Evolutionary conservation across 164 flowering plant species (phyloP), one percentile per base, ranked within the genome.

Genomic region (Litsea cubeba): DNA sequence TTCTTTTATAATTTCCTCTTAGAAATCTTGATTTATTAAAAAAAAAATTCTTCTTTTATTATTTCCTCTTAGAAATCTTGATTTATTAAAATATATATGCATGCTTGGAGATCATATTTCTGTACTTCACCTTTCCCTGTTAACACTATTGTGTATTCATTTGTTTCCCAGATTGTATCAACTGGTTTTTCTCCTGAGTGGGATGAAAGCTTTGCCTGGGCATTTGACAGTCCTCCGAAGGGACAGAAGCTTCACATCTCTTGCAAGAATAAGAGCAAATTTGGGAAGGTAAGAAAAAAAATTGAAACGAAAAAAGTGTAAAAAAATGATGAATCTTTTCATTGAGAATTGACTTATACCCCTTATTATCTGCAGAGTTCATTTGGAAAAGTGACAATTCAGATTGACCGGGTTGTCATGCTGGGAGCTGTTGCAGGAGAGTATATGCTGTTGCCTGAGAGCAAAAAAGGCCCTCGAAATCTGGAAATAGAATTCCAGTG

Each of bases 191-290:
- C 88, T 79, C 98, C 98, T 12, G 99, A 93, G 74, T 95, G 92
- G 90, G 99, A 93, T 23, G 99, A 95, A 82, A 88, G 88, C 83
- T 95, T 95, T 76, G 54, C 94, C n/a, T 92, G 98, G 98, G 82
- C 94, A 76, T 93, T 95, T 75, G 98, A 95, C 79, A 91, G 97
- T 78, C 98, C 97, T 35, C 98, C 98, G 2, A 93, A 93, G 77
- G 98, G 99, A 73, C 99, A 95, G 83, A 95, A 95, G 81, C 97
- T 95, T 71, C 97, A 93, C 72, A 96, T 96, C 63, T 92, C 99
- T 51, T 96, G 99, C 89, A 96, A 96, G 82, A 96, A 96, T 75
- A 96, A 94, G 85, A 96, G 99, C 95, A 96, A 94, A 84, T 85
- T 96, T 82, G 99, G 99, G 67, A 96, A 96, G 98, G 99, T 92